phyloP scores from a whole-genome alignment of 75 land plant genomes.

The Pinus taeda region DNA sequence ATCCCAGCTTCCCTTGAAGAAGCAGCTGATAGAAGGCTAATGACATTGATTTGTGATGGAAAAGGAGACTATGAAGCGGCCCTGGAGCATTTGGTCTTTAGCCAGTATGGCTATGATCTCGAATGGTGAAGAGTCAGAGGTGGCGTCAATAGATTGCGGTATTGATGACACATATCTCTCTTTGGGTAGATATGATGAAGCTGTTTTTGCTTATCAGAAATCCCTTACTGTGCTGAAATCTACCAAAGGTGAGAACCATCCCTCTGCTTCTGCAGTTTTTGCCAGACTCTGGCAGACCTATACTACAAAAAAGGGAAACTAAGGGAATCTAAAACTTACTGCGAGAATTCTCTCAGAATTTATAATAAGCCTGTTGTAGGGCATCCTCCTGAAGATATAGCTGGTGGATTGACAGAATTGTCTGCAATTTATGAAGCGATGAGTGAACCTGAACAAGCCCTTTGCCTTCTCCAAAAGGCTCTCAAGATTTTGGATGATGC shows the following conservation, averaged over 20 bases:
- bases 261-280: slow-evolving; percentile 66
- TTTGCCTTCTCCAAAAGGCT: slow-evolving; percentile 62
- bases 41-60: slow-evolving; percentile 79
- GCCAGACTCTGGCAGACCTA: slow-evolving; percentile 80
- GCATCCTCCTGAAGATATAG: slow-evolving; percentile 53
- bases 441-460: slow-evolving; percentile 73
- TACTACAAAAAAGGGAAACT: slow-evolving; percentile 77
- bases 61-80: slow-evolving; percentile 75
- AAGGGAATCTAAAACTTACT: slow-evolving; percentile 68
- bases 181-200: slow-evolving; percentile 59
- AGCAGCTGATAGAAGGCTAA: slow-evolving; percentile 78
- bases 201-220: slow-evolving; percentile 73
- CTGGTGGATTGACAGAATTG: slow-evolving; percentile 67
- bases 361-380: slow-evolving; percentile 59
- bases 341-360: slow-evolving; percentile 79
- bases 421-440: slow-evolving; percentile 74
- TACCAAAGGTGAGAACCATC: slow-evolving; percentile 75
- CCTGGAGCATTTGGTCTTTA: slow-evolving; percentile 73
- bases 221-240: slow-evolving; percentile 72
- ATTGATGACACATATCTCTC: slow-evolving; percentile 63
- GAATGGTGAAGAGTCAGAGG: slow-evolving; percentile 57
- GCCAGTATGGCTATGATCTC: slow-evolving; percentile 74
- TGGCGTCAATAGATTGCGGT: slow-evolving; percentile 59
- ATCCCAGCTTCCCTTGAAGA: slow-evolving; percentile 74
- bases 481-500: slow-evolving; percentile 53